Percentiles rank a stretch among this genome's conserved stretches.
Evolutionary conservation across 306 rosid genomes (phyloP).

Genomic region (Vicia villosa): DNA sequence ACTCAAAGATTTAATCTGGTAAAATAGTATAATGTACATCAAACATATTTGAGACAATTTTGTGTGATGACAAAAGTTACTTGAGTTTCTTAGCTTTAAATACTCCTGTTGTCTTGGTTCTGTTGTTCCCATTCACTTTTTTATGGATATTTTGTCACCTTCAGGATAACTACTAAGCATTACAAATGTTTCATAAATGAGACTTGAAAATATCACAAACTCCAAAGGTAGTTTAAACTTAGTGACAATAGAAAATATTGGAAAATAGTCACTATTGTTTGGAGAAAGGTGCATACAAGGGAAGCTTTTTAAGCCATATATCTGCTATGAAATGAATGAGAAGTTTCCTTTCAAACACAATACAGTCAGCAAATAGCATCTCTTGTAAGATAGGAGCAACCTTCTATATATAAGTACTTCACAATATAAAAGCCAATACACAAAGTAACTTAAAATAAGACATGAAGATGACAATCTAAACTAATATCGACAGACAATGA

Average conservation of each 20-base stretch:
- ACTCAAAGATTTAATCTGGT: constrained; percentile 34
- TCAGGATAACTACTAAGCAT: neutral
- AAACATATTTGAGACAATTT: neutral
- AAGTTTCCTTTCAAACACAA: no score
- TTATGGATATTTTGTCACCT: neutral
- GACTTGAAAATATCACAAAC: no score
- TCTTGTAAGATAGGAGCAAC: no score
- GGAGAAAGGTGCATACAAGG: no score
- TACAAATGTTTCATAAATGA: no score
- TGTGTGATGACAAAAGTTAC: neutral
- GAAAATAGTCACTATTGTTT: no score
- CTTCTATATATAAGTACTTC: neutral
- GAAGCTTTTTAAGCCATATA: no score
- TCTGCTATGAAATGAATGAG: no score
- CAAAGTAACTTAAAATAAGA: neutral
- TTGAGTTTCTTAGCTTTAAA: neutral
- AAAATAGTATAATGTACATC: constrained; percentile 25
- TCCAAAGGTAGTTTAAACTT: no score
- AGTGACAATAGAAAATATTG: no score
- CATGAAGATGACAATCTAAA: neutral
- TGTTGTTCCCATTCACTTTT: neutral
- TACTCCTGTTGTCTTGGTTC: neutral
- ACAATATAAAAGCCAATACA: neutral
- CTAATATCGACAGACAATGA: constrained; percentile 9
- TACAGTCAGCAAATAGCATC: no score